A percentile compares a stretch with the other conserved stretches of the same genome.
These are phyloP conservation scores for Peltaster fructicola DNA, from an alignment of 2,329 filamentous ascomycete genomes.

Conservation along the genomic window DNA sequence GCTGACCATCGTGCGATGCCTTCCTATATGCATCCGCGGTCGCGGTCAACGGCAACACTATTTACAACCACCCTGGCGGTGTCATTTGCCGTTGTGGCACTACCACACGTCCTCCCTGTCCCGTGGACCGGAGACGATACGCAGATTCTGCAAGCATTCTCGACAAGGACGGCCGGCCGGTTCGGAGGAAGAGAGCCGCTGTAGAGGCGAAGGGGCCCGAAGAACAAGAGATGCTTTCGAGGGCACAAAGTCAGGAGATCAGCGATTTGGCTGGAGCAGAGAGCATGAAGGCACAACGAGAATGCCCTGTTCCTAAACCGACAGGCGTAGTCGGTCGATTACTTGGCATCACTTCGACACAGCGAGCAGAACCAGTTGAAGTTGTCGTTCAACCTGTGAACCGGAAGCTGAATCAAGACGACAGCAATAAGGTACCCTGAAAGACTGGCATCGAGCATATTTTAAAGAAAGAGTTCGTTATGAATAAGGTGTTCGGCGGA, in stretches of 20 bases:
- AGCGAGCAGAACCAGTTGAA: too few species aligned
- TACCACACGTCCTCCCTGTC: slow-evolving; percentile 83
- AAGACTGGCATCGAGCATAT: too few species aligned
- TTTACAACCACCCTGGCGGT: slow-evolving; percentile 85
- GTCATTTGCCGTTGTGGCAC: slow-evolving; percentile 78
- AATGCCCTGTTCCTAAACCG: slow-evolving; percentile 88
- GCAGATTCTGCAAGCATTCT: slow-evolving; percentile 52
- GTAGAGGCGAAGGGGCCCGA: slow-evolving; percentile 25
- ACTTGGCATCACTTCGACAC: too few species aligned
- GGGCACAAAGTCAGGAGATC: background rate
- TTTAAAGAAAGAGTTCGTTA: too few species aligned
- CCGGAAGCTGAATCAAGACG: too few species aligned
- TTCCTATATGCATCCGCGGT: slow-evolving; percentile 77
- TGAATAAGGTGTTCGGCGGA: too few species aligned
- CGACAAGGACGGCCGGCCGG: too few species aligned
- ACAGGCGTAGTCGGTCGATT: slow-evolving; percentile 60
- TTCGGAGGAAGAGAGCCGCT: slow-evolving; percentile 12
- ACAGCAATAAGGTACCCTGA: too few species aligned
- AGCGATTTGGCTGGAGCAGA: slow-evolving; percentile 1
- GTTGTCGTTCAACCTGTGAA: too few species aligned
- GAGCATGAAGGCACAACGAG: slow-evolving; percentile 32
- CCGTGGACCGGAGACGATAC: slow-evolving; percentile 55
- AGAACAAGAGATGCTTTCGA: slow-evolving; percentile 6
- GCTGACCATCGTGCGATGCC: slow-evolving; percentile 43
- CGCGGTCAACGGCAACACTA: slow-evolving; percentile 78